These are phyloP conservation scores for Fraxinus americana DNA, from an alignment of 257 asterid genomes.

Conservation along the genomic window DNA sequence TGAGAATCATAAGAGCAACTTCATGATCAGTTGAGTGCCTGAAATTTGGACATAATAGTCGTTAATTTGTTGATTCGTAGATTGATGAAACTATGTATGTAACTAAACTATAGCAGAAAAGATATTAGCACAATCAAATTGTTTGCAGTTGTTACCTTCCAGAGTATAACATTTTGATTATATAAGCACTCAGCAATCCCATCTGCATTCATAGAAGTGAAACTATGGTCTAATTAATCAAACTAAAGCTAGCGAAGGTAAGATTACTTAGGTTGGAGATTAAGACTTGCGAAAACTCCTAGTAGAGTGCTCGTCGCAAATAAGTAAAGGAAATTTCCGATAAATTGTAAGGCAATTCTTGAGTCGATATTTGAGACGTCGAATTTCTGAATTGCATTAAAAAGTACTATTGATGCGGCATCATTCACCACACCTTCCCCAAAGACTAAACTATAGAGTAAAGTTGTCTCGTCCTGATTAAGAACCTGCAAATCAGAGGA, in stretches of 20 bases:
- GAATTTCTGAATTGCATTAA: no score
- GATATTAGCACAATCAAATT: constrained; percentile 7
- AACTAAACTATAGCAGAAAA: constrained; percentile 1
- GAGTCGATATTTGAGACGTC: no score
- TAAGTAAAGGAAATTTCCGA: no score
- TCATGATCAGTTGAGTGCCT: constrained; percentile 82
- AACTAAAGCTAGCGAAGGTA: no score
- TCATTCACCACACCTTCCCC: no score
- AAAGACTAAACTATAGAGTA: constrained; percentile 63
- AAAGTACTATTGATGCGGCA: no score
- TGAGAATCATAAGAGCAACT: constrained; percentile 77
- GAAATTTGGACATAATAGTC: constrained; percentile 27
- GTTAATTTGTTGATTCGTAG: background rate
- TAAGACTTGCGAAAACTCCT: no score
- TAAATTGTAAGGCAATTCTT: no score
- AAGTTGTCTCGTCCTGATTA: constrained; percentile 72
- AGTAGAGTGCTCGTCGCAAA: no score
- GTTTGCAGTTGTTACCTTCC: constrained; percentile 53
- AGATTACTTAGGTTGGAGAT: no score
- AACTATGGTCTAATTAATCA: no score
- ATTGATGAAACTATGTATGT: background rate
- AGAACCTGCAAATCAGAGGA: constrained; percentile 67
- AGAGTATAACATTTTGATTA: constrained; percentile 48
- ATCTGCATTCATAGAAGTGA: constrained; percentile 51
- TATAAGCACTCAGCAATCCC: constrained; percentile 74